Evolutionary conservation across 2,329 filamentous ascomycete species (phyloP), one percentile per base, ranked within the genome.

Genomic region (Phialophora chinensis): DNA sequence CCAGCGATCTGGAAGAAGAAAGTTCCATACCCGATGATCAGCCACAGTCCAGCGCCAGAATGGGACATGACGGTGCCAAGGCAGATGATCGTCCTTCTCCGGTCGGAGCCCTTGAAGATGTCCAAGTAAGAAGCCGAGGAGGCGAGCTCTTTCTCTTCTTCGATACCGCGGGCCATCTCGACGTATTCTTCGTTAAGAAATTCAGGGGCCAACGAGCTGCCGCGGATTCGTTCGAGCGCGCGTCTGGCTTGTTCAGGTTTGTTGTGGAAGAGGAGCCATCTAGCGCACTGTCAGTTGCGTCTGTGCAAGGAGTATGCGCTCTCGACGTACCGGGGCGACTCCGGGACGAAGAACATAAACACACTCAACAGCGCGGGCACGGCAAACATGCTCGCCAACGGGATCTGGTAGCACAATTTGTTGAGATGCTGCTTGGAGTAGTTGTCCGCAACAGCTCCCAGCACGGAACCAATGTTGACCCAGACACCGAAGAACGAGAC

Each of bases 21-120:
- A 31, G 85, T 83, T 20, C 63, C 63, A 31, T 66, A 66, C 3
- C 59, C 65, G 38, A 67, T 62, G 42, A 67, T 67, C 20, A 67
- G 61, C 56, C 59, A 67, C 17, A 67, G 33, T 25, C 65, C 65
- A 33, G 65, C 61, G 29, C 33, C 61, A 14, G 61, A 54, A 35
- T 64, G 61, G 14, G 58, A 68, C 31, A 42, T 86, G 84, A 73
- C 88, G 85, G 72, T 87, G 87, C 72, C 86, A 85, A 66, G 88
- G 86, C 59, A 87, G 78, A 76, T 75, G 27, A 71, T 72, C 1
- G 75, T 76, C 23, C 75, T 69, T 8, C 75, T 57, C 8, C 70
- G 53, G 63, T 77, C 74, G 7, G 73, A 74, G 10, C 75, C 75
- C 66, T 75, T 76, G 54, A 75, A 59, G 4, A 76, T 70, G 25